phyloP scores from a whole-genome alignment of 371 early-diverging fungal genomes.

The Mucor ambiguus region DNA sequence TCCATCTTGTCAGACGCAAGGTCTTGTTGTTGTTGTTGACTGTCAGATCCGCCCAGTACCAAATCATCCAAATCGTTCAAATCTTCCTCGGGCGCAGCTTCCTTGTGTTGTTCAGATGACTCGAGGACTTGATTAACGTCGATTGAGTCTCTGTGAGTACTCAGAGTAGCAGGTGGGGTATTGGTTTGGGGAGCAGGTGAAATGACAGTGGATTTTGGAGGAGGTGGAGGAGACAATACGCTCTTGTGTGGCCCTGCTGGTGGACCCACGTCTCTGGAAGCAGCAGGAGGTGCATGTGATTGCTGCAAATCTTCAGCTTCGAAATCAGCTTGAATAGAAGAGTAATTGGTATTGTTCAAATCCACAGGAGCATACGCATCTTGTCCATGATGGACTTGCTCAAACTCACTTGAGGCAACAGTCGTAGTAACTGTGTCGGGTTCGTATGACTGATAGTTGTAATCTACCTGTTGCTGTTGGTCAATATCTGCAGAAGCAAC shows the following conservation, averaged over 20 bases:
- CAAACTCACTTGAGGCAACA: background rate
- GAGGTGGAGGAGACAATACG: background rate
- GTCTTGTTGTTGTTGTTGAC: background rate
- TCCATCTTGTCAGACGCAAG: constrained; percentile 1
- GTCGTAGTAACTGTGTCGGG: background rate
- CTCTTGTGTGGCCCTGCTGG: constrained; percentile 1
- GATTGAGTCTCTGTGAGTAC: background rate
- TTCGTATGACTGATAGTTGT: constrained; percentile 10
- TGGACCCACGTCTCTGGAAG: background rate
- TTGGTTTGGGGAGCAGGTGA: background rate
- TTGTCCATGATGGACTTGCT: background rate
- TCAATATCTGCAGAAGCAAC: background rate
- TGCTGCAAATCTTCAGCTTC: constrained; percentile 14
- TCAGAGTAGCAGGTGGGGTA: background rate
- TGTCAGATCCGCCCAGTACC: constrained; percentile 13
- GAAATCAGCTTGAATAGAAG: constrained; percentile 3
- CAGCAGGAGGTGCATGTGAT: background rate
- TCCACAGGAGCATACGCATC: constrained; percentile 9
- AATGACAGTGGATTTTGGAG: background rate
- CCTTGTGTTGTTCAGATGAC: background rate
- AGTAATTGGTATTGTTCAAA: background rate
- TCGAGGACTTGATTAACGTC: background rate
- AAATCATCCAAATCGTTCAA: constrained; percentile 28
- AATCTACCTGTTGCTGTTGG: constrained; percentile 1
- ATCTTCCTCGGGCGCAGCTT: constrained; percentile 1